Evolutionary conservation across 164 flowering plant species (phyloP), one percentile per base, ranked within the genome.

Genomic region (Pachysandra terminalis): DNA sequence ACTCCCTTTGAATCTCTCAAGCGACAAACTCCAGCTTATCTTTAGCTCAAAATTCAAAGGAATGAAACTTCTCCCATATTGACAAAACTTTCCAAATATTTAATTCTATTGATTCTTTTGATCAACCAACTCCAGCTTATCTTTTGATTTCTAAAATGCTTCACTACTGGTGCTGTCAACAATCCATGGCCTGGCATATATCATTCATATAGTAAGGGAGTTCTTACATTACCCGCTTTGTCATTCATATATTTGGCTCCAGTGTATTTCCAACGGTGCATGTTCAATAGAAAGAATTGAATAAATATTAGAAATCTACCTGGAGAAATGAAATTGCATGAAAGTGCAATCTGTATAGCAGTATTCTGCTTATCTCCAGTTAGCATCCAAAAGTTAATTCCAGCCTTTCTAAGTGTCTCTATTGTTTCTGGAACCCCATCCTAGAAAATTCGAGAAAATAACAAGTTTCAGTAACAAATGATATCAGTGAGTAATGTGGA

Each of bases 381-480:
- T 64, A 93, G 86, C 99, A 96, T 96, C 99, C 99, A 93, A 79
- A 96, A 93, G 75, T 93, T 92, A 68, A 96, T 90, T 68, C 99
- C 99, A 25, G 98, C 99, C 79, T 84, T 89, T 73, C 99, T 81
- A 40, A 95, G 96, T 12, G 88, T 86, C 71, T 89, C 91, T 65
- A 95, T 95, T 72, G 99, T 90, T 76, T 93, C 98, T 22, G 99
- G 99, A 61, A 96, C 99, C 35, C 97, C 99, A 68, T 96, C 97
- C 99, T 96, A 75, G 49, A 76, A 64, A 55, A 62, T 26, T 32
- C 48, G n/a, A 73, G 28, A 16, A 10, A 68, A 49, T 56, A 48
- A 23, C 5, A 67, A 59, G 45, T 41, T 9, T 64, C 25, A 41
- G 28, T 21, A 70, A 49, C 6, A 66, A 37, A 62, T 7, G 54